These are phyloP conservation scores for Podospora didyma DNA, from an alignment of 495 filamentous ascomycete species.

Conservation along the genomic window DNA sequence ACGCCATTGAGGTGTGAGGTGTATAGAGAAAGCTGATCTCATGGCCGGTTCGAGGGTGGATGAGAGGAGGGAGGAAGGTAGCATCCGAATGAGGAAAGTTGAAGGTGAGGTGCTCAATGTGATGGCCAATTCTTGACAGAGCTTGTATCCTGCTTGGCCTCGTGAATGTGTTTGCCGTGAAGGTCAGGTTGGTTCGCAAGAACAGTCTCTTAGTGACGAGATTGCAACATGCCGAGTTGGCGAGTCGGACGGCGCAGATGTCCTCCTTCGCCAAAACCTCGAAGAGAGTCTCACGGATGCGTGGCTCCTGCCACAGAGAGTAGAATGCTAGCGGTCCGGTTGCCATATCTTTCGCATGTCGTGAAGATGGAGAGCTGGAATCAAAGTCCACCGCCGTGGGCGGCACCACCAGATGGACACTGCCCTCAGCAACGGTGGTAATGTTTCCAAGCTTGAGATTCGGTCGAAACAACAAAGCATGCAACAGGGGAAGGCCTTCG, in stretches of 20 bases:
- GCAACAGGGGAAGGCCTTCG: no score
- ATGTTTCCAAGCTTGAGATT: no score
- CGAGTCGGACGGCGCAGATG: conserved; percentile 46
- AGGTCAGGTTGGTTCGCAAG: conserved; percentile 55
- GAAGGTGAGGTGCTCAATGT: conserved; percentile 68
- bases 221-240: conserved; percentile 48
- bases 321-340: conserved; percentile 43
- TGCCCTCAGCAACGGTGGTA: not conserved
- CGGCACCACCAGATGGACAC: not conserved
- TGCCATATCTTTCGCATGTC: conserved; percentile 48
- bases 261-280: conserved; percentile 45
- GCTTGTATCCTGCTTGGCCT: conserved; percentile 62
- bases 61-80: conserved; percentile 71
- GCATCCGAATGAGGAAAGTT: conserved; percentile 62
- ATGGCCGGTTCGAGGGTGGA: conserved; percentile 65
- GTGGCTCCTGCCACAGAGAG: conserved; percentile 51
- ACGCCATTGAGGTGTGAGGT: conserved; percentile 55
- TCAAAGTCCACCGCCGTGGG: no score
- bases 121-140: conserved; percentile 64
- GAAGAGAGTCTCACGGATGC: conserved; percentile 48
- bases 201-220: conserved; percentile 52
- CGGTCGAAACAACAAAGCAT: no score
- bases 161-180: conserved; percentile 67
- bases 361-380: conserved; percentile 12
- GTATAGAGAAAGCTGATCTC: conserved; percentile 72